Evolutionary conservation across 495 filamentous ascomycete genomes (phyloP).

Genomic region (Letharia columbiana): DNA sequence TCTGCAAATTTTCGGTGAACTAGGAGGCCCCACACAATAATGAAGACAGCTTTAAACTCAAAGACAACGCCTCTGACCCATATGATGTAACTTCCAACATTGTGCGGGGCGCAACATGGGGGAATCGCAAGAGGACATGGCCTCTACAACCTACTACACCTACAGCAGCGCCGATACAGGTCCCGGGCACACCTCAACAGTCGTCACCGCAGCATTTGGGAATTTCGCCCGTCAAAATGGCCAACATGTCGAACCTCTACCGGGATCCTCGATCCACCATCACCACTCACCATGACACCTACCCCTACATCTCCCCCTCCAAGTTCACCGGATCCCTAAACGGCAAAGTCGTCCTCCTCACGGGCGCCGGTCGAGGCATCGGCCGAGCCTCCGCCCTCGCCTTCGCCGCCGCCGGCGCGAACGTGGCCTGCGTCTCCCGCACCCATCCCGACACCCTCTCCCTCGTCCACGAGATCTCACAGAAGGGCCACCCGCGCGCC

Average conservation of each 20-base stretch:
- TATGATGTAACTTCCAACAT: neutral
- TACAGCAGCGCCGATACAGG: neutral
- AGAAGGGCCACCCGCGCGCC: slow-evolving; percentile 20
- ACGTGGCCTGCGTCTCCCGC: slow-evolving; percentile 42
- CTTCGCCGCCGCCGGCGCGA: slow-evolving; percentile 60
- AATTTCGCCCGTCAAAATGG: slow-evolving; percentile 1
- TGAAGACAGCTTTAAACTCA: neutral
- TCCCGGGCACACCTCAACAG: neutral
- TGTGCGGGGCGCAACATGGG: neutral
- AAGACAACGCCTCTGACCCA: neutral
- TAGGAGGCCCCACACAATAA: neutral
- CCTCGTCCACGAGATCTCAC: slow-evolving; percentile 17
- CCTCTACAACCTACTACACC: neutral
- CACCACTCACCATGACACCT: slow-evolving; percentile 17
- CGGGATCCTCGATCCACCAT: slow-evolving; percentile 8
- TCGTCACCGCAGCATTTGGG: neutral
- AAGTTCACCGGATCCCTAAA: slow-evolving; percentile 42
- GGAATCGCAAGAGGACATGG: neutral
- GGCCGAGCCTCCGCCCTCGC: slow-evolving; percentile 59
- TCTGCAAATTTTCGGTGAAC: neutral
- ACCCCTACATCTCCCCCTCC: slow-evolving; percentile 26
- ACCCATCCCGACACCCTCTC: slow-evolving; percentile 16
- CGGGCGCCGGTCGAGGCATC: slow-evolving; percentile 64
- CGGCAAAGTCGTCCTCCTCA: slow-evolving; percentile 60
- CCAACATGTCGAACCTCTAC: slow-evolving; percentile 11